Base-by-base conservation (phyloP, 345 rosid genomes). In the Lepidium didymum region DNA sequence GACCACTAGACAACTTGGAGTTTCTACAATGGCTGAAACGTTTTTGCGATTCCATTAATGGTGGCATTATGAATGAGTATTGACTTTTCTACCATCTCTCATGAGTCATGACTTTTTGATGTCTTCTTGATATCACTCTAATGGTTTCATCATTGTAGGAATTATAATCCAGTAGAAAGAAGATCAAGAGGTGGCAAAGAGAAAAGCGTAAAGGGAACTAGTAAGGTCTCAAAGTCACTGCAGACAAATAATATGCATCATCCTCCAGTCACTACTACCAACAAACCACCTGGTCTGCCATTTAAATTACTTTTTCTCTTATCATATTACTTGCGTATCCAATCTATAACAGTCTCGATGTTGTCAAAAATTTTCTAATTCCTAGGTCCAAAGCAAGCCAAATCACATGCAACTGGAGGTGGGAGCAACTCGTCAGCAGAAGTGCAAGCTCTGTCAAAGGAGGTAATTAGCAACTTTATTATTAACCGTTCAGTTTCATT, bases 1-100 rank as follows among this genome's bases (percentile, higher is more conserved):
- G 96, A 36, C 91, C 97, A 56, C 75, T 94, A 83, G 97, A 94
- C 88, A 94, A 94, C 77, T 83, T 94, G 91, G 99, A 94, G 84
- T 91, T 91, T 79, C 75, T 91, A 47, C 99, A 94, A 47, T 94
- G 99, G 99, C 82, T 94, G 59, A 94, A 89, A 77, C 87, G 96
- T 10, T 91, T 89, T 62, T 94, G 99, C 68, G 99, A 94, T 81
- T 91, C 99, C 38, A 77, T 91, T 3, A 94, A 94, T 74, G 96
- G 97, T 31, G 99, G 99, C 81, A 89, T 89, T 43, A 84, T 91
- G 94, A 93, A 90, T 15, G 96, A 93, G 99, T 93, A 84, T 34
- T 75, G 56, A 49, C 25, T 21, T 29, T 12, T 55, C 56, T 7
- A 25, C 29, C 47, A 69, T 57, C 29, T 57, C 19, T 69, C 31